Base-by-base conservation (phyloP, 768 basidiomycete species). In the Polyporus arcularius region DNA sequence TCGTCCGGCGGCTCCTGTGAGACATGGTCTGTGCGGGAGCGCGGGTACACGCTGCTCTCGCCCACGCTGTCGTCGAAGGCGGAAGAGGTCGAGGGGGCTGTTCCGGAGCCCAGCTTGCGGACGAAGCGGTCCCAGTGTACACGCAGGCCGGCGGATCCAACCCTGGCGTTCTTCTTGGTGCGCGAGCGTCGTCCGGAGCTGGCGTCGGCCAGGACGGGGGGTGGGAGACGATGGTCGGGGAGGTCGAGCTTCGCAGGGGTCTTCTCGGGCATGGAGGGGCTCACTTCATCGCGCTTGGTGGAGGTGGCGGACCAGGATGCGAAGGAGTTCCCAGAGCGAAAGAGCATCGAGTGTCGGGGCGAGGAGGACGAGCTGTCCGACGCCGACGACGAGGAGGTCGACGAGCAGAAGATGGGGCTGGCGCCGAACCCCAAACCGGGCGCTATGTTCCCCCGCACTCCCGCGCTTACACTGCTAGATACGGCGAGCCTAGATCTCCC, bases 41-140 rank as follows among this genome's bases (percentile, higher is more conserved):
- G 74, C 12, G 65, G 50, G 38, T 72, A 77, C 41, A 69, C 77
- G 57, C 73, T 74, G 65, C 80, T 82, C 26, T 75, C 74, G 49
- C 65, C 68, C 2, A 65, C 63, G 61, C 80, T 83, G 50, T 83
- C 84, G 30, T 79, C 83, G 16, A 81, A 60, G 9, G 79, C 67
- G 4, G 84, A 85, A 40, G 82, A 83, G 43, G 77, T 81, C 4
- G 85, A 85, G 18, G 75, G 74, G 8, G 74, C 74, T 7, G 71
- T 74, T 4, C 75, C 75, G 4, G 69, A 74, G 32, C 70, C 74
- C 45, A 75, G 63, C 60, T 71, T 67, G 50, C 73, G 65, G 55
- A 71, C 71, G 53, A 73, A 67, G 55, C 67, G 70, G 32, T 70
- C 70, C 72, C 71, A 75, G 28, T 61, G 71, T 35, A 72, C 67